Base-by-base conservation (phyloP, 2,329 filamentous ascomycete species). In the Tolypocladium paradoxum region DNA sequence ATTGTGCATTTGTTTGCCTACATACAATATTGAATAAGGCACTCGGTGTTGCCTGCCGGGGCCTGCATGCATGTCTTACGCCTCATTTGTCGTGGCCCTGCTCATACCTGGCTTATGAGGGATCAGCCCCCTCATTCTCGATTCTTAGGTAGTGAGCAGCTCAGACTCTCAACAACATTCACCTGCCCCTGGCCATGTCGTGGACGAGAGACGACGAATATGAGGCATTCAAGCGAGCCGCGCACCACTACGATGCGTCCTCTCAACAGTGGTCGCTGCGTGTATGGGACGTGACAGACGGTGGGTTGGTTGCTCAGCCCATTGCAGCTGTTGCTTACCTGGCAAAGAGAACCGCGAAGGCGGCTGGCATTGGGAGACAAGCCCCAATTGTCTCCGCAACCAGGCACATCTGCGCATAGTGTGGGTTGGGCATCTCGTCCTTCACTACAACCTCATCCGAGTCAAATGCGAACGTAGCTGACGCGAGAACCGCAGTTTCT, bases 331-430 rank as follows among this genome's bases (percentile, higher is more conserved):
- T n/a, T 27, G 43, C 50, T 48, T 22, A 38, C 22, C n/a, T 11
- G 6, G 8, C 50, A 6, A 31, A 52, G 51, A 48, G 9, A 22
- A 49, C 56, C 61, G 36, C 57, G 60, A 51, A 58, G 61, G 27
- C 61, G 54, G 48, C 18, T 66, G 64, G 63, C 58, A 59, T 37
- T 49, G 60, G 6, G 60, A 64, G 29, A 53, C 53, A 1, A 60
- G 50, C 22, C 56, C 60, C 24, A 50, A 49, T 31, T 60, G 60
- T 51, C 57, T 66, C 6, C 61, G 43, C 4, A 54, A 54, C 34
- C 58, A 53, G 35, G 64, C 64, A 2, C 58, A 38, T n/a, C 51
- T 66, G 51, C 63, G 63, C 36, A 62, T 66, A 35, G 58, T 66
- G 64, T 64, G 61, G 64, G 64, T 47, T n/a, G 27, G 20, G 11